These are phyloP conservation scores for Sporisorium scitamineum DNA, from an alignment of 1,284 basidiomycete genomes.

Conservation along the genomic window DNA sequence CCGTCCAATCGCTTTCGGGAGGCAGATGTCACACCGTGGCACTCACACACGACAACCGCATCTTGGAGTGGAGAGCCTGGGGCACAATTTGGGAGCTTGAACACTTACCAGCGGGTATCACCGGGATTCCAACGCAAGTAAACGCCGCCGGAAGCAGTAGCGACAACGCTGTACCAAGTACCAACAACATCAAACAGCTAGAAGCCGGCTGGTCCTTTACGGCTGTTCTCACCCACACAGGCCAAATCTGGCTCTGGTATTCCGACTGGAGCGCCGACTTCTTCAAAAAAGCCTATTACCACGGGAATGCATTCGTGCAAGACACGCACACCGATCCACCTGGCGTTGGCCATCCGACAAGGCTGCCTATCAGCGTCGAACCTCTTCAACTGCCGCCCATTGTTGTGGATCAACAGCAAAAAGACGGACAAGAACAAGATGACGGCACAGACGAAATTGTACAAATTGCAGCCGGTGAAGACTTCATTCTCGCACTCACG, in stretches of 20 bases:
- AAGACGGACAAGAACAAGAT: not conserved
- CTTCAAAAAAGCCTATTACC: slow-evolving; percentile 13
- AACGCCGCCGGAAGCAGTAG: not conserved
- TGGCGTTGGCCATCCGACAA: not conserved
- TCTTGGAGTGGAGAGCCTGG: slow-evolving; percentile 55
- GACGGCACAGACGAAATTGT: slow-evolving; percentile 8
- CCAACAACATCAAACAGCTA: slow-evolving; percentile 36
- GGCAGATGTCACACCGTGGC: slow-evolving; percentile 79
- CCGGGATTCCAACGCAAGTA: not conserved
- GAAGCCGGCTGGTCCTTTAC: slow-evolving; percentile 59
- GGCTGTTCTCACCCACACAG: slow-evolving; percentile 22
- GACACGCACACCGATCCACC: slow-evolving; percentile 14
- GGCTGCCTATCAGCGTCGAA: slow-evolving; percentile 19
- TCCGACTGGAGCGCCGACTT: slow-evolving; percentile 17
- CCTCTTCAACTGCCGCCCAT: slow-evolving; percentile 18
- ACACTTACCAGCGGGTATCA: slow-evolving; percentile 6
- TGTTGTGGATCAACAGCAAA: not conserved
- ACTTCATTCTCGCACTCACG: slow-evolving; percentile 55
- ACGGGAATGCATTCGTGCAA: not conserved
- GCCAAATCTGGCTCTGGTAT: slow-evolving; percentile 27
- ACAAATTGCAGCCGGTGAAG: slow-evolving; percentile 52
- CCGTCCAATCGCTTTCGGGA: slow-evolving; percentile 69
- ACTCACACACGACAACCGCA: slow-evolving; percentile 66
- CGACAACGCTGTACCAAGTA: not conserved
- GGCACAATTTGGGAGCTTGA: slow-evolving; percentile 26